Evolutionary conservation across 192 early-diverging fungal genomes (phyloP).

Genomic region (Coemansia sp.): DNA sequence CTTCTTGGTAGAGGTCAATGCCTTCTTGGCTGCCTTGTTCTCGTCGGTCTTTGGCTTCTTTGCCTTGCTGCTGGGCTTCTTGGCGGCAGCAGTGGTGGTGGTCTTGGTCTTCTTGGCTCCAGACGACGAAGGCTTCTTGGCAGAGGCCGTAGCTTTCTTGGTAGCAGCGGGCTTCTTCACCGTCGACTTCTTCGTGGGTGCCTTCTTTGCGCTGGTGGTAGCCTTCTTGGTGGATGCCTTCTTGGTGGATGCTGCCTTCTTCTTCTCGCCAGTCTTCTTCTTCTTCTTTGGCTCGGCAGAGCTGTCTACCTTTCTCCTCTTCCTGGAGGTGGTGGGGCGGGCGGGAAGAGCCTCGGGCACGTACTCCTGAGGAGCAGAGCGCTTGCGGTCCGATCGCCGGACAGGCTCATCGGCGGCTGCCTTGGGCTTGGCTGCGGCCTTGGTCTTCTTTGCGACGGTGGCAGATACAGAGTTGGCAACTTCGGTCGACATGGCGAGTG

Average conservation of each 20-base stretch:
- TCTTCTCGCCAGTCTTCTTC: conserved; percentile 18
- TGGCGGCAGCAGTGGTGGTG: conserved; percentile 24
- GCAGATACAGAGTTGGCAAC: conserved; percentile 15
- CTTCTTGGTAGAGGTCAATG: too few species aligned
- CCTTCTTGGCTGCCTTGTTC: conserved; percentile 30
- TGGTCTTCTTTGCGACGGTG: conserved; percentile 34
- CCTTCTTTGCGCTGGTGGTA: conserved; percentile 2
- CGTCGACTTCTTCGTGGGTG: conserved; percentile 9
- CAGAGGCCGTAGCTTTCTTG: conserved; percentile 19
- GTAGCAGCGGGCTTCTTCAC: conserved; percentile 23
- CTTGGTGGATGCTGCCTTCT: conserved; percentile 13
- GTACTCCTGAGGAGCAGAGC: conserved; percentile 44
- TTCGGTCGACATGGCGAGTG: conserved; percentile 16
- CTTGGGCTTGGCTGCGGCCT: conserved; percentile 40
- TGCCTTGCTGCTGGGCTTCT: conserved; percentile 1
- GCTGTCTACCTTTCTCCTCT: conserved; percentile 44
- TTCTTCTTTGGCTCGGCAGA: conserved; percentile 28
- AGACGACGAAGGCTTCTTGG: conserved; percentile 24
- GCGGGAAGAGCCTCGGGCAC: conserved; percentile 33
- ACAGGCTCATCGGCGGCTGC: conserved; percentile 18
- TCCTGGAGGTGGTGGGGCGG: conserved; percentile 12
- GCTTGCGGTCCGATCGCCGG: conserved; percentile 47
- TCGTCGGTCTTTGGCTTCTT: conserved; percentile 8
- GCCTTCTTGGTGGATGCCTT: conserved; percentile 25
- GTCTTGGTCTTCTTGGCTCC: conserved; percentile 18